A percentile compares a stretch with the other conserved stretches of the same genome.
These are phyloP conservation scores for Cryphonectria nitschkei DNA, from an alignment of 2,329 filamentous ascomycete species.

Conservation along the genomic window DNA sequence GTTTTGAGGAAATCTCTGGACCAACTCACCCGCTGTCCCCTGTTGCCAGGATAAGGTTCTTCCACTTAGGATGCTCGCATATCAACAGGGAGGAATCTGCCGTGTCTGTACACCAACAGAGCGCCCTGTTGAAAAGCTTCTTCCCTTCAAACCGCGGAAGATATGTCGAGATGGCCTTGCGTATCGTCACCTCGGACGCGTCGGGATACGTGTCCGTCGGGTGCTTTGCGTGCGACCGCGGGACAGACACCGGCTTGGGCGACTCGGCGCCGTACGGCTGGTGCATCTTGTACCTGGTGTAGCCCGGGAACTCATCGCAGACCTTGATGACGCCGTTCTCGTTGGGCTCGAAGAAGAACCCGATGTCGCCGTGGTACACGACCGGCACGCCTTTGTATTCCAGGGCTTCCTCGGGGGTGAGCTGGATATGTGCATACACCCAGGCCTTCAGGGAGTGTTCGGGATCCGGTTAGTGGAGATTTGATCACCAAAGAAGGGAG, in stretches of 20 bases:
- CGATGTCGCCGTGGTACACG: conserved; percentile 50
- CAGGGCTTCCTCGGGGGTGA: conserved; percentile 44
- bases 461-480: conserved; percentile 19
- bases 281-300: conserved; percentile 40
- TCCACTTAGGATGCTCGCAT: conserved; percentile 45
- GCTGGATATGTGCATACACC: conserved; percentile 50
- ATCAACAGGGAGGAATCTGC: conserved; percentile 40
- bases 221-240: conserved; percentile 42
- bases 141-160: conserved; percentile 38
- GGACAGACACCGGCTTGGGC: conserved; percentile 38
- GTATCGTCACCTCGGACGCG: conserved; percentile 38
- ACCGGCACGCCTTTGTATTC: conserved; percentile 48
- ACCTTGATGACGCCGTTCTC: conserved; percentile 45
- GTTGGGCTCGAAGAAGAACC: conserved; percentile 54
- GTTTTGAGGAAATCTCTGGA: background rate
- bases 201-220: conserved; percentile 43
- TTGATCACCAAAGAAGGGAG: background rate
- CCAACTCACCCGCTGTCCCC: conserved; percentile 49
- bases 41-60: conserved; percentile 50
- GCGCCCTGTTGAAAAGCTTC: conserved; percentile 37
- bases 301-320: conserved; percentile 46
- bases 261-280: conserved; percentile 39
- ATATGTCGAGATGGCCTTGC: conserved; percentile 37
- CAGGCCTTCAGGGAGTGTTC: conserved; percentile 40
- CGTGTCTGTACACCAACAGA: conserved; percentile 44